Conservation (phyloP, 2,329 filamentous ascomycete genomes). For the Aspergillus flavus region DNA sequence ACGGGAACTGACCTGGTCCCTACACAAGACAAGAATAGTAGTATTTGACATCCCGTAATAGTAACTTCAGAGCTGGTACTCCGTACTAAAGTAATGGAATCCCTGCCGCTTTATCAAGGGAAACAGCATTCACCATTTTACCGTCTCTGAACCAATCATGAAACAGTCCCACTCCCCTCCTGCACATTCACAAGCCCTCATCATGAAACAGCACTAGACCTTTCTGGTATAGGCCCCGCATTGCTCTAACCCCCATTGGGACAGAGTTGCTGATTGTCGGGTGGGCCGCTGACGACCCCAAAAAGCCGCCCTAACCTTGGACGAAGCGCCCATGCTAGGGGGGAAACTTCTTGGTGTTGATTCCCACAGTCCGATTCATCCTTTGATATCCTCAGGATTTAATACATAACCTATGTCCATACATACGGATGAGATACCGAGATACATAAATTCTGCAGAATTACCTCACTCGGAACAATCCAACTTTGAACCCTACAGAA, state of each 20-base stretch:
- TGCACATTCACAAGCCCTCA: constrained; percentile 13
- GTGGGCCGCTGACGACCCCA: constrained; percentile 16
- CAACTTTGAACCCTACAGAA: not conserved
- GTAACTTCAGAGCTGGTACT: not conserved
- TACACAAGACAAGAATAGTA: not conserved
- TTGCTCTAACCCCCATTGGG: constrained; percentile 7
- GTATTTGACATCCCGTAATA: not conserved
- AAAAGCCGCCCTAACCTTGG: constrained; percentile 12
- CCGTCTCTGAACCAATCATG: constrained; percentile 8
- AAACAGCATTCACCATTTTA: not conserved
- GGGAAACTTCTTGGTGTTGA: not conserved
- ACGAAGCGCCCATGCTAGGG: constrained; percentile 3
- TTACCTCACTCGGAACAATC: not conserved
- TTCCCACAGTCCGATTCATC: not conserved
- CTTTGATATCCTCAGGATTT: not conserved
- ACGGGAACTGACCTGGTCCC: constrained; percentile 7
- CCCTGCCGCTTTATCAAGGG: constrained; percentile 1
- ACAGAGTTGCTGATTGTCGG: constrained; percentile 11
- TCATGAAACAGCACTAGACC: constrained; percentile 24
- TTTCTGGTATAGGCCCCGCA: constrained; percentile 13
- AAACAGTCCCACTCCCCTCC: constrained; percentile 6
- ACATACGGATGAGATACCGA: not conserved
- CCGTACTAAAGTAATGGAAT: not conserved
- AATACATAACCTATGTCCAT: not conserved
- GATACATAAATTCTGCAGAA: not conserved